Percentiles rank a stretch among this genome's conserved stretches.
phyloP scores from a whole-genome alignment of 2,329 filamentous ascomycete genomes.

The Alternaria dauci region DNA sequence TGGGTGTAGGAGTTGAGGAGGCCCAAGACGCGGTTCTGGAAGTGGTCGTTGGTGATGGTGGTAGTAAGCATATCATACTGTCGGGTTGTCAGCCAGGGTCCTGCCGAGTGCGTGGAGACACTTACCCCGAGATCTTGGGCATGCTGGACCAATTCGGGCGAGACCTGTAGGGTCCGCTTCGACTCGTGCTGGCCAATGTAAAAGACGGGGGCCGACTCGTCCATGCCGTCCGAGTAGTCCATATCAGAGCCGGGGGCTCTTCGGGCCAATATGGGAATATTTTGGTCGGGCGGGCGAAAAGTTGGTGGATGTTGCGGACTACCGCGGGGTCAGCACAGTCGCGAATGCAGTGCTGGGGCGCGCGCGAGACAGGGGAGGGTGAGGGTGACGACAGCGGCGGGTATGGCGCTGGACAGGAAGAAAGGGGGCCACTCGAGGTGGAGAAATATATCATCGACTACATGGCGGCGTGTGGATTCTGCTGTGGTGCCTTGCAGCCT shows the following conservation, averaged over 20 bases:
- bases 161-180: slow-evolving; percentile 66
- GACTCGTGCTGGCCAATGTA: slow-evolving; percentile 80
- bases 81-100: slow-evolving; percentile 6
- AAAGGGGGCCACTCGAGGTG: slow-evolving; percentile 12
- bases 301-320: slow-evolving; percentile 14
- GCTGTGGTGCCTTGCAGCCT: slow-evolving; percentile 17
- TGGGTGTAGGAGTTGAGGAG: slow-evolving; percentile 66
- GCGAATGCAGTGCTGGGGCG: slow-evolving; percentile 7
- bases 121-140: slow-evolving; percentile 74
- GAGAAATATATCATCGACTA: slow-evolving; percentile 14
- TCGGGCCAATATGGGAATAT: neutral
- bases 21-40: slow-evolving; percentile 72
- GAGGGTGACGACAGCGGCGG: neutral
- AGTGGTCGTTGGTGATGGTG: slow-evolving; percentile 77
- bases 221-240: slow-evolving; percentile 45
- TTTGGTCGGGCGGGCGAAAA: slow-evolving; percentile 7
- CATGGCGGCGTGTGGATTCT: slow-evolving; percentile 21
- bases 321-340: slow-evolving; percentile 20
- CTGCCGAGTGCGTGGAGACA: slow-evolving; percentile 2
- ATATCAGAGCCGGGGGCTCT: slow-evolving; percentile 22
- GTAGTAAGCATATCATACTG: slow-evolving; percentile 83
- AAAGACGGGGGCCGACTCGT: slow-evolving; percentile 61
- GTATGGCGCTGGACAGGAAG: neutral
- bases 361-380: slow-evolving; percentile 2
- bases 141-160: slow-evolving; percentile 70